Conservation (phyloP, 768 basidiomycete species). For the Dentipellis sp. region DNA sequence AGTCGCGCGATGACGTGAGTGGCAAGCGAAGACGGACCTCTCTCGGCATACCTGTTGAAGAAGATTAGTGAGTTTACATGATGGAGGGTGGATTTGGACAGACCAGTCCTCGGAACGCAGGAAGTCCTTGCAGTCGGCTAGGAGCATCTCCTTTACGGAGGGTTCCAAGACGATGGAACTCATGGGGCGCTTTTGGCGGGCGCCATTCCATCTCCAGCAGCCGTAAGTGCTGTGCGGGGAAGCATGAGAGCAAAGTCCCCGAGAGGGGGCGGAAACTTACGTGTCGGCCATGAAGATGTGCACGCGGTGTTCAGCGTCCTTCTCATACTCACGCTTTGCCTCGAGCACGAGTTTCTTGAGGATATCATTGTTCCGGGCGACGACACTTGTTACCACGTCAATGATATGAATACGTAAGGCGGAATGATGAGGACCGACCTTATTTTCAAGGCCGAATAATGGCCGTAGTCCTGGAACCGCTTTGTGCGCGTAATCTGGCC, state of each 20-base stretch:
- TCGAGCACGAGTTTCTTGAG: constrained; percentile 81
- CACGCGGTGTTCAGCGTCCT: constrained; percentile 84
- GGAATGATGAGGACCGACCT: constrained; percentile 36
- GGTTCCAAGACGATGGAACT: constrained; percentile 88
- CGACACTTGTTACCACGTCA: constrained; percentile 41
- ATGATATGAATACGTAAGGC: constrained; percentile 13
- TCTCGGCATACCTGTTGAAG: constrained; percentile 70
- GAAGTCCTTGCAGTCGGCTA: constrained; percentile 82
- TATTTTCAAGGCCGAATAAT: constrained; percentile 68
- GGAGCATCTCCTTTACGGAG: constrained; percentile 84
- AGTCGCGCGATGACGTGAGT: constrained; percentile 2
- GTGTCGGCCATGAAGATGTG: constrained; percentile 86
- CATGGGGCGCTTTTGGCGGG: constrained; percentile 83
- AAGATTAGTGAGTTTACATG: constrained; percentile 9
- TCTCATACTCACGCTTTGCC: constrained; percentile 84
- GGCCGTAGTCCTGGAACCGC: constrained; percentile 68
- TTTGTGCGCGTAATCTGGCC: constrained; percentile 71
- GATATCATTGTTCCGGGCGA: constrained; percentile 82
- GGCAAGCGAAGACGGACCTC: constrained; percentile 42
- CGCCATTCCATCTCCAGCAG: constrained; percentile 85
- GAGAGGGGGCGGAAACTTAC: constrained; percentile 34
- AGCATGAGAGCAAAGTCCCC: constrained; percentile 10
- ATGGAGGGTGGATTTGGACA: constrained; percentile 22
- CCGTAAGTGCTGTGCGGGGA: constrained; percentile 43
- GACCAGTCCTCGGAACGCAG: constrained; percentile 79